These are phyloP conservation scores for Monosporozyma unispora DNA, from an alignment of 805 yeast genomes.

Conservation along the genomic window DNA sequence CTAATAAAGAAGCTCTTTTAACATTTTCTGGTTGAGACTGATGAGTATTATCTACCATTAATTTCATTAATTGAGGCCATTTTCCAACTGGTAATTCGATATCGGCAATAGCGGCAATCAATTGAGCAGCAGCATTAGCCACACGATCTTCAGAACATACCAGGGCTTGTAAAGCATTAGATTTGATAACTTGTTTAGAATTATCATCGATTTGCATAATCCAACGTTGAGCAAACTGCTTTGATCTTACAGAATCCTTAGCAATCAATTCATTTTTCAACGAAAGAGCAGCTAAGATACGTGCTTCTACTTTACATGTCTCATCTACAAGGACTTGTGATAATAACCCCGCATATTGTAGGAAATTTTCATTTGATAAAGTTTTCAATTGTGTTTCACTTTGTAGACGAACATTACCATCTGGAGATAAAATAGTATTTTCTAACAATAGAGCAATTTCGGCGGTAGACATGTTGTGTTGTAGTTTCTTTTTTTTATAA, in stretches of 20 bases:
- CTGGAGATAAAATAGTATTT: slow-evolving; percentile 64
- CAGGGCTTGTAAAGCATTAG: slow-evolving; percentile 53
- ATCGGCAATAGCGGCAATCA: slow-evolving; percentile 94
- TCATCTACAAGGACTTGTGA: slow-evolving; percentile 64
- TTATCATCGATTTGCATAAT: slow-evolving; percentile 41
- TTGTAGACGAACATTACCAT: slow-evolving; percentile 55
- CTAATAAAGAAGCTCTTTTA: slow-evolving; percentile 76
- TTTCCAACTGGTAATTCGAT: slow-evolving; percentile 81
- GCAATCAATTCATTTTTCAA: slow-evolving; percentile 83
- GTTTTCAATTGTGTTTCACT: slow-evolving; percentile 72
- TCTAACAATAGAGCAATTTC: slow-evolving; percentile 68
- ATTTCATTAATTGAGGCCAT: slow-evolving; percentile 82
- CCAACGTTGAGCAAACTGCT: slow-evolving; percentile 68
- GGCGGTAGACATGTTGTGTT: slow-evolving; percentile 18
- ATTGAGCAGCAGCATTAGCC: slow-evolving; percentile 82
- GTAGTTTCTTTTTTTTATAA: too few species aligned
- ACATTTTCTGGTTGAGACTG: slow-evolving; percentile 67
- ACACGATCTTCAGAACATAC: slow-evolving; percentile 60
- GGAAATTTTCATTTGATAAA: slow-evolving; percentile 68
- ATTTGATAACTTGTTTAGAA: slow-evolving; percentile 57
- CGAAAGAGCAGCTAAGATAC: slow-evolving; percentile 85
- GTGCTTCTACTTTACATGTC: slow-evolving; percentile 59
- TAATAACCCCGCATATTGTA: slow-evolving; percentile 59
- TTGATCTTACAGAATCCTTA: slow-evolving; percentile 56
- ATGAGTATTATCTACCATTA: slow-evolving; percentile 79